Evolutionary conservation across 352 stramenopile genomes (phyloP), one percentile per base, ranked within the genome.

Genomic region (Phytophthora tentaculata): DNA sequence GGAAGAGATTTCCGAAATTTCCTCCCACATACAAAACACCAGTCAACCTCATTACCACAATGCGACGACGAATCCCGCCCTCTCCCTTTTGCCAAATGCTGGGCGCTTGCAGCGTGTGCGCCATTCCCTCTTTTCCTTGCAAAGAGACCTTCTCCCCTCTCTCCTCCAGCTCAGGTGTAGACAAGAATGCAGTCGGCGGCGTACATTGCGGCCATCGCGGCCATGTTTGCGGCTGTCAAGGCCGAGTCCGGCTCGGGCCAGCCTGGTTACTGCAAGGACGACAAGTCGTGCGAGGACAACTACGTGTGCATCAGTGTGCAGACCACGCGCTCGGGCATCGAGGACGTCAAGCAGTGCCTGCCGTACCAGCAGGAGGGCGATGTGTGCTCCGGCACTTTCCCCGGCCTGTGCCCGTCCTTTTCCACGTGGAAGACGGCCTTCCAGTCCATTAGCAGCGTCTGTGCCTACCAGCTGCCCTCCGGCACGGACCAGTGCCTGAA

Each of bases 301-400:
- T 93, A 91, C 79, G 74, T 77, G 65, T 94, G 85, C 62, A 80
- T 94, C 57, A 79, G 64, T 39, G 80, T 94, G 56, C 85, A 94
- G 79, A 94, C 85, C n/a, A 95, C 85, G 56, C 85, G 86, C 41
- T 73, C 72, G 23, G 74, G 68, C 49, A 87, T 84, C 19, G 74
- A 81, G 32, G 72, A 88, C 53, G 87, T 92, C 37, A 94, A 95
- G 81, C 81, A 92, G 71, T 93, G 87, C 53, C 67, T 95, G 45
- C 81, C 86, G 0, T 88, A 80, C 62, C 64, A 63, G 49, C 19
- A 51, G 17, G 64, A 77, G 61, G 71, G 71, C 37, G 74, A 88
- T 47, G 75, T 92, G 61, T 94, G 85, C 79, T 81, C 83, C 19
- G 83, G 83, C 56, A 73, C 62, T 17, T 73, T 56, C 24, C 76